Conservation (phyloP, 192 early-diverging fungal species). For the Backusella tuberculispora region DNA sequence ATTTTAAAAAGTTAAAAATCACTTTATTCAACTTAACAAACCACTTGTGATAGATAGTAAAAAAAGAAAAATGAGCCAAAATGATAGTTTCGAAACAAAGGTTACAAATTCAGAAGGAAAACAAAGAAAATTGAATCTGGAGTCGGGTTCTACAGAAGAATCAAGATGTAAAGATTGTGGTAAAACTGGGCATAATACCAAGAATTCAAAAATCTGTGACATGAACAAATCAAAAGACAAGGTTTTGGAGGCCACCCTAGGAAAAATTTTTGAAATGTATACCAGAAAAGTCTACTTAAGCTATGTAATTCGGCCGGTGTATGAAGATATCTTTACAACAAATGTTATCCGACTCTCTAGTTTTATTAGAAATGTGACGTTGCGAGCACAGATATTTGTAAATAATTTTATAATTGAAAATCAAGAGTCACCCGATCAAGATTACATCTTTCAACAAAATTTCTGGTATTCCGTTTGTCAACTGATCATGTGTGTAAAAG, state of each 20-base stretch:
- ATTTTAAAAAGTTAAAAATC: too few species aligned
- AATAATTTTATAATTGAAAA: not conserved
- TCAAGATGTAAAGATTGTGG: too few species aligned
- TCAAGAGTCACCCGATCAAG: not conserved
- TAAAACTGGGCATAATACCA: too few species aligned
- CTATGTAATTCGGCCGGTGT: not conserved
- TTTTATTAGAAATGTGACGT: not conserved
- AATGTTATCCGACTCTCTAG: not conserved
- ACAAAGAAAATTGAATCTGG: too few species aligned
- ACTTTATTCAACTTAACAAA: too few species aligned
- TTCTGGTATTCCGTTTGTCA: not conserved
- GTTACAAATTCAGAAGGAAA: too few species aligned
- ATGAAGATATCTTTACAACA: not conserved
- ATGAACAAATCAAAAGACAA: too few species aligned
- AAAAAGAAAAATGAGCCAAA: not conserved
- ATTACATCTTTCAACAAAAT: not conserved
- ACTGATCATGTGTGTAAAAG: not conserved
- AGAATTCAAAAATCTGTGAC: too few species aligned
- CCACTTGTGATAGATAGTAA: too few species aligned
- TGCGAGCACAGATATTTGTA: not conserved
- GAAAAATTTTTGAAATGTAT: too few species aligned
- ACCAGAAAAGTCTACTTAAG: too few species aligned
- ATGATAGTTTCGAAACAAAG: not conserved
- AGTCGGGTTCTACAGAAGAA: too few species aligned
- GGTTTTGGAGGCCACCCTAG: not conserved